Base-by-base conservation (phyloP, 345 rosid genomes). In the Citrus mangshanensis region DNA sequence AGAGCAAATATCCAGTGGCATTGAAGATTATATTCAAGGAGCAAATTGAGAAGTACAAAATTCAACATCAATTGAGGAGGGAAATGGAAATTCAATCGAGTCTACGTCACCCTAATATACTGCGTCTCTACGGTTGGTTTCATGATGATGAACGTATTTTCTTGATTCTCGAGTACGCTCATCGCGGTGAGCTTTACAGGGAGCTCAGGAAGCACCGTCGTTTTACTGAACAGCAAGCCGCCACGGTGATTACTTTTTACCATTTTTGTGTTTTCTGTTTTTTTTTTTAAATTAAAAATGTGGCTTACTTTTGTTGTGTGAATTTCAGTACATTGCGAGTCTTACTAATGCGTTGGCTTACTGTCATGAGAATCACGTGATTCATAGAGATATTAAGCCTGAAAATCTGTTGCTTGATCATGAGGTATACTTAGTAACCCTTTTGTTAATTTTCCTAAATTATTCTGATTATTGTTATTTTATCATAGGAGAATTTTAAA, bases 301-400 rank as follows among this genome's bases (percentile, higher is more conserved):
- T 19, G 37, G 14, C 21, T 24, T 24, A 13, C 46, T 16, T 59
- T 34, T 61, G 68, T 28, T 3, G 10, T 63, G 25, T 76, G 28
- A 76, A 56, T 72, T 89, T 77, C 87, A 96, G 98, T 94, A 93
- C 85, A 93, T 96, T 81, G 91, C 93, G 2, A 96, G 98, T 83
- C 95, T 96, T 2, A 86, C 97, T 12, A 89, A 88, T 25, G 99
- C 99, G 0, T 78, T 96, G 85, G 97, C 92, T 0, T 96, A 92
- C 83, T 96, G 99, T 81, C 99, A 96, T 72, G 88, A 89, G 77
- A 91, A 96, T 83, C 86, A 94, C 59, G 98, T 96, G 80, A 96
- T 96, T 84, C 99, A 96, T 74, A 91, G 99, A 81, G 99, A 96
- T 75, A 94, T 94, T 69, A 96, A 96, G 88, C 99, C 98, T 0